A percentile compares a stretch with the other conserved stretches of the same genome.
Evolutionary conservation across 129 eudicot genomes (phyloP).

Genomic region (Kitagawia praeruptora): DNA sequence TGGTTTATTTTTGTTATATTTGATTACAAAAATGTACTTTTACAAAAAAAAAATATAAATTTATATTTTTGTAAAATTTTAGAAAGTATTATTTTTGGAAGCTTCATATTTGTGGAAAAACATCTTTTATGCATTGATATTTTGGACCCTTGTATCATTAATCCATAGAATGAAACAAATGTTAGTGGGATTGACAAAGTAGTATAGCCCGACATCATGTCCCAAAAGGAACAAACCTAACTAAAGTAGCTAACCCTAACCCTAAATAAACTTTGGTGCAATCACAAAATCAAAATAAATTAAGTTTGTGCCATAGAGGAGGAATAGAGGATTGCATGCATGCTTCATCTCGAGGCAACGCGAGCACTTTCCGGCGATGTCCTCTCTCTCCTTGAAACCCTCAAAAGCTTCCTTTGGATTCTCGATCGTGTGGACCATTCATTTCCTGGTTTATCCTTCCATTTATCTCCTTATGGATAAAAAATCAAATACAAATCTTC

Average conservation of each 20-base stretch:
- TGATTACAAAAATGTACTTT: too few relatives aligned
- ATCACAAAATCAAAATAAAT: background rate
- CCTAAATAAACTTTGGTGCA: background rate
- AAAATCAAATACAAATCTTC: too few relatives aligned
- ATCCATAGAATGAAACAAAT: too few relatives aligned
- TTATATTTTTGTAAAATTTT: too few relatives aligned
- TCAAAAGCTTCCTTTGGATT: background rate
- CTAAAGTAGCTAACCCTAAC: constrained; percentile 6
- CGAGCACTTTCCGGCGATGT: constrained; percentile 8
- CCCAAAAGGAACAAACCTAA: constrained; percentile 5
- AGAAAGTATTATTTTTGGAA: too few relatives aligned
- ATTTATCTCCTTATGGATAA: too few relatives aligned
- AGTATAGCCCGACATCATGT: background rate
- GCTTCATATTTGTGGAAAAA: too few relatives aligned
- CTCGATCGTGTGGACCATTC: background rate
- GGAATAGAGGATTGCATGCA: background rate
- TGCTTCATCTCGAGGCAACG: constrained; percentile 7
- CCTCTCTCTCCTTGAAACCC: background rate
- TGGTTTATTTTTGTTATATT: too few relatives aligned
- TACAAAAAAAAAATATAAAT: too few relatives aligned
- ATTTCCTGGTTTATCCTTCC: background rate
- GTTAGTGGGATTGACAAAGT: background rate
- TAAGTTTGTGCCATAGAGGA: background rate
- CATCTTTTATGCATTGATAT: too few relatives aligned
- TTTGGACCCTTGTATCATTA: too few relatives aligned